Percentiles rank a stretch among this genome's conserved stretches.
Conservation (phyloP, 2,329 filamentous ascomycete genomes). For the Trichoderma gracile region DNA sequence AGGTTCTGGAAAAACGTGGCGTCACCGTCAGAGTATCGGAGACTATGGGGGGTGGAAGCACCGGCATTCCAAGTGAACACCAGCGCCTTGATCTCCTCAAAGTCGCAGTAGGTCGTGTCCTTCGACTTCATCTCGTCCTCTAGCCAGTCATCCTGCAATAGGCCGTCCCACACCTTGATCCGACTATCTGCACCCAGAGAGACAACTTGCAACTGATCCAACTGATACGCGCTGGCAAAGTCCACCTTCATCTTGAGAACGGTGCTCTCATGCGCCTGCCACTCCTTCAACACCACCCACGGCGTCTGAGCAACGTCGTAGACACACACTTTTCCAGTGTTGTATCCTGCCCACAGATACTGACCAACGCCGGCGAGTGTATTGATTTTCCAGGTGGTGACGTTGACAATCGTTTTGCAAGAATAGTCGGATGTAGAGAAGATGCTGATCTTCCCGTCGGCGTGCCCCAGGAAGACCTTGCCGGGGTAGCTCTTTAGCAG, state of each 20-base stretch:
- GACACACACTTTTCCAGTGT: conserved; percentile 88
- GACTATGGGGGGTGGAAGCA: conserved; percentile 83
- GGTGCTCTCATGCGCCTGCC: conserved; percentile 84
- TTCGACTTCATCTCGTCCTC: conserved; percentile 83
- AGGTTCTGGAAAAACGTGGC: conserved; percentile 78
- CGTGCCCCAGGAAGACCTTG: conserved; percentile 85
- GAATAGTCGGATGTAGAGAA: conserved; percentile 77
- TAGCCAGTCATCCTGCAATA: conserved; percentile 93
- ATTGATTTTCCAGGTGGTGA: conserved; percentile 95
- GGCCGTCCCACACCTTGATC: conserved; percentile 85
- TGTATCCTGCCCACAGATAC: conserved; percentile 90
- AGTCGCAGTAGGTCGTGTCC: conserved; percentile 81
- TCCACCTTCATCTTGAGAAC: conserved; percentile 78
- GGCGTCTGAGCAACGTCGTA: conserved; percentile 83
- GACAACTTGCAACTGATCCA: conserved; percentile 80
- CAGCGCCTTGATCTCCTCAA: conserved; percentile 75
- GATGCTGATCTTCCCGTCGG: conserved; percentile 91
- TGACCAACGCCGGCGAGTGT: conserved; percentile 77
- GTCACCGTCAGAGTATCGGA: conserved; percentile 70
- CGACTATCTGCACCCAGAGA: conserved; percentile 86
- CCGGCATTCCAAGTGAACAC: conserved; percentile 97
- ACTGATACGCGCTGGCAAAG: conserved; percentile 77
- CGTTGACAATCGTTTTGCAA: conserved; percentile 76
- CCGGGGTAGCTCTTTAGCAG: conserved; percentile 72
- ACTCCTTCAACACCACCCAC: conserved; percentile 91